A percentile compares a stretch with the other conserved stretches of the same genome.
These are phyloP conservation scores for Xylaria sp. DNA, from an alignment of 2,329 filamentous ascomycete species.

Conservation along the genomic window DNA sequence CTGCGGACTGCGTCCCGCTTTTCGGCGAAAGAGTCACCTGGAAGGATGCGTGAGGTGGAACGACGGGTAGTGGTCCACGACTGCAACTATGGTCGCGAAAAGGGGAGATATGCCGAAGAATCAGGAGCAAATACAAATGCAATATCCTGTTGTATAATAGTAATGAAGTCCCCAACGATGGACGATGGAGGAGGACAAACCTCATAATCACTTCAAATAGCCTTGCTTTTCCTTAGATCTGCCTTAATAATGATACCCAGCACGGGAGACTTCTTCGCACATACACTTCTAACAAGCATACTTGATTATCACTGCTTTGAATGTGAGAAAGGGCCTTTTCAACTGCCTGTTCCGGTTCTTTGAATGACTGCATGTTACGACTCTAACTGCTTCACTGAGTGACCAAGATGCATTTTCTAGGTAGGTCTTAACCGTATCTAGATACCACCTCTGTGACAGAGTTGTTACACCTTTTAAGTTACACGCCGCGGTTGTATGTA, in stretches of 20 bases:
- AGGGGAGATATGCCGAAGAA: neutral
- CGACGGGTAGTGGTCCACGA: neutral
- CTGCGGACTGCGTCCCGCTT: too few species aligned
- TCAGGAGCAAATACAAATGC: neutral
- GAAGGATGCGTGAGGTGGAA: neutral
- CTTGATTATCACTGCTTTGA: neutral
- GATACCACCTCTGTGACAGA: neutral
- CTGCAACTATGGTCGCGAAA: neutral
- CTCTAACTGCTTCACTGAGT: neutral
- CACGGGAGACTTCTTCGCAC: neutral
- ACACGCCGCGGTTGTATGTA: neutral
- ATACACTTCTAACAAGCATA: neutral
- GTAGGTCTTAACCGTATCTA: neutral
- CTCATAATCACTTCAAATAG: neutral
- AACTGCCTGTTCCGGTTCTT: neutral
- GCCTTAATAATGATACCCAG: neutral
- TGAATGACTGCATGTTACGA: neutral
- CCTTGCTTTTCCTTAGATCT: neutral
- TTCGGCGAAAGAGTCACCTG: neutral
- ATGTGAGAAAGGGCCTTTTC: neutral
- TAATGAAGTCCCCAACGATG: neutral
- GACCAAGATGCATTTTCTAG: too few species aligned
- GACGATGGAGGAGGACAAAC: neutral
- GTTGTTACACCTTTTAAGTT: neutral
- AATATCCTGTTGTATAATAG: neutral